Conservation (phyloP, 2,329 filamentous ascomycete species). For the Stagonosporopsis tanaceti region DNA sequence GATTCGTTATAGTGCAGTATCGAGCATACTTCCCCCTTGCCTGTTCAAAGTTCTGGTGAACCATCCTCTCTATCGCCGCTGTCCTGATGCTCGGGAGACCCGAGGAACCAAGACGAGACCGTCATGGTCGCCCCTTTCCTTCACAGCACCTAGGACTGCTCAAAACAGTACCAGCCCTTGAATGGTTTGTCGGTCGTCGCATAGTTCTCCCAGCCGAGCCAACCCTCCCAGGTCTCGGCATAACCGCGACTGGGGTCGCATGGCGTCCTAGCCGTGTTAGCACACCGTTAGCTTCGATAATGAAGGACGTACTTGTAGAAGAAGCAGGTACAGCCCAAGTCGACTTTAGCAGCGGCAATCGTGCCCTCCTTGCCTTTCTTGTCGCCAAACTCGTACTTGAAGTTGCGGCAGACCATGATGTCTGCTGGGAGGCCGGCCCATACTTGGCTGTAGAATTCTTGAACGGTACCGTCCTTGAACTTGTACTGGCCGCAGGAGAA, state of each 20-base stretch:
- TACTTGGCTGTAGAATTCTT: conserved; percentile 19
- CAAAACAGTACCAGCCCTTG: conserved; percentile 20
- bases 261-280: background rate
- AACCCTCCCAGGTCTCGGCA: conserved; percentile 12
- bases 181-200: conserved; percentile 8
- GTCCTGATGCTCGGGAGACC: too few relatives aligned
- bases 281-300: background rate
- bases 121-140: background rate
- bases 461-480: conserved; percentile 13
- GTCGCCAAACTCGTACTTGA: conserved; percentile 17
- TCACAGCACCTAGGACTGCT: background rate
- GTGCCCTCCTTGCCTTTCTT: conserved; percentile 14
- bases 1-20: background rate
- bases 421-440: conserved; percentile 12
- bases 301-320: conserved; percentile 8
- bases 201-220: conserved; percentile 12
- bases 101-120: background rate
- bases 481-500: conserved; percentile 18
- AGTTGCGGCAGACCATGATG: conserved; percentile 6
- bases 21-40: background rate
- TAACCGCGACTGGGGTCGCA: background rate
- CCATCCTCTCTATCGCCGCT: too few relatives aligned
- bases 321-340: conserved; percentile 15
- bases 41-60: too few relatives aligned
- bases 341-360: conserved; percentile 16